These are phyloP conservation scores for Microbotryum intermedium DNA, from an alignment of 1,284 basidiomycete species.

Conservation along the genomic window DNA sequence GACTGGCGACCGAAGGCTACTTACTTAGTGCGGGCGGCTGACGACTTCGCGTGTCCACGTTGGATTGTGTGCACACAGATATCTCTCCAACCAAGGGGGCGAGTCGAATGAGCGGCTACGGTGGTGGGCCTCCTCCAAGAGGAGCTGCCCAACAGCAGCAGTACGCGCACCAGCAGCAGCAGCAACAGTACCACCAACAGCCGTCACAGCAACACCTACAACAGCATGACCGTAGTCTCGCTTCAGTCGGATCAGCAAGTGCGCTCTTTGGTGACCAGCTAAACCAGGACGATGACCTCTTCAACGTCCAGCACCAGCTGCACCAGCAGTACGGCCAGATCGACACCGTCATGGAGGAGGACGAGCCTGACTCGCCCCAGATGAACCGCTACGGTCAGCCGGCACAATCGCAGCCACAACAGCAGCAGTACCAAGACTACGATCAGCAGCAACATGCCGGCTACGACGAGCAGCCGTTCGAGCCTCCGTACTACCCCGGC, in stretches of 20 bases:
- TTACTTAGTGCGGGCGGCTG: no score
- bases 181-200: background rate
- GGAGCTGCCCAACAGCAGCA: background rate
- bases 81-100: no score
- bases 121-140: no score
- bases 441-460: background rate
- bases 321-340: conserved; percentile 1
- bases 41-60: no score
- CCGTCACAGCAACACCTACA: background rate
- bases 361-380: conserved; percentile 20
- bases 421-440: background rate
- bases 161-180: background rate
- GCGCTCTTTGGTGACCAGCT: background rate
- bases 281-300: background rate
- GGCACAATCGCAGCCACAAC: background rate
- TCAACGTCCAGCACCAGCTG: background rate
- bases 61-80: no score
- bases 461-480: background rate
- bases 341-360: conserved; percentile 23
- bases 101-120: no score
- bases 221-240: background rate
- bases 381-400: conserved; percentile 7
- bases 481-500: conserved; percentile 21
- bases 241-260: background rate
- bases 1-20: no score